These are phyloP conservation scores for Sphaerosporella brunnea DNA, from an alignment of 495 filamentous ascomycete species.

Conservation along the genomic window DNA sequence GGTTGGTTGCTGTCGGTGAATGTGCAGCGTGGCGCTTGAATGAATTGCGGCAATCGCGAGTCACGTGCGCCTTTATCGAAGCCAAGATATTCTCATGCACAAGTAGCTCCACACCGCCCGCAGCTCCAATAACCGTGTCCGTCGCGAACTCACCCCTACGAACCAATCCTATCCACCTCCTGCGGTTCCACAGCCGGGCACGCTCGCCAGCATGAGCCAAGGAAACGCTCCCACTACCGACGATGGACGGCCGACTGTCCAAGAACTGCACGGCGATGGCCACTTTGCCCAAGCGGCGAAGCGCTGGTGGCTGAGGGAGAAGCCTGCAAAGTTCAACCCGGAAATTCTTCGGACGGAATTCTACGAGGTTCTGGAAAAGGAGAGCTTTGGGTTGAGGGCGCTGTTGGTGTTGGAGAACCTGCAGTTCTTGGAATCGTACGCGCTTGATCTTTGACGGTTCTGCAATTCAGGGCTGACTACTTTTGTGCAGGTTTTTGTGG, in stretches of 20 bases:
- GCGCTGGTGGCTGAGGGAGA: constrained; percentile 64
- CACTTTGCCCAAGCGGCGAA: constrained; percentile 68
- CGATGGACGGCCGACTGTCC: constrained; percentile 40
- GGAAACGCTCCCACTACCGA: constrained; percentile 6
- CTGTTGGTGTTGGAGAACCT: constrained; percentile 75
- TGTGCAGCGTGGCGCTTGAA: too few relatives aligned
- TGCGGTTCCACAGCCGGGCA: background rate
- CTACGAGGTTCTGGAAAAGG: constrained; percentile 75
- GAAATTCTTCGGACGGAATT: constrained; percentile 76
- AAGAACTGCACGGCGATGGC: constrained; percentile 59
- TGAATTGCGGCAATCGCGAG: too few relatives aligned
- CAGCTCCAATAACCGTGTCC: too few relatives aligned
- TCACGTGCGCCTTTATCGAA: too few relatives aligned
- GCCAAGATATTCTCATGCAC: too few relatives aligned
- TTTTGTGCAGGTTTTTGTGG: constrained; percentile 60
- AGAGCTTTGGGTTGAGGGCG: constrained; percentile 55
- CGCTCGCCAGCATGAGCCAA: too few relatives aligned
- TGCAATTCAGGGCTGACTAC: constrained; percentile 9
- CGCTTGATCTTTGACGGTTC: background rate
- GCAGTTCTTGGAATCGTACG: constrained; percentile 73
- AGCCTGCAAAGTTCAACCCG: constrained; percentile 54
- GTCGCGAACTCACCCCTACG: too few relatives aligned
- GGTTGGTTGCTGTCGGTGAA: too few relatives aligned
- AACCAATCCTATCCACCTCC: too few relatives aligned
- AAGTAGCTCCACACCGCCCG: too few relatives aligned